Conservation (phyloP, 805 yeast species). For the Ogataea nitratoaversa region DNA sequence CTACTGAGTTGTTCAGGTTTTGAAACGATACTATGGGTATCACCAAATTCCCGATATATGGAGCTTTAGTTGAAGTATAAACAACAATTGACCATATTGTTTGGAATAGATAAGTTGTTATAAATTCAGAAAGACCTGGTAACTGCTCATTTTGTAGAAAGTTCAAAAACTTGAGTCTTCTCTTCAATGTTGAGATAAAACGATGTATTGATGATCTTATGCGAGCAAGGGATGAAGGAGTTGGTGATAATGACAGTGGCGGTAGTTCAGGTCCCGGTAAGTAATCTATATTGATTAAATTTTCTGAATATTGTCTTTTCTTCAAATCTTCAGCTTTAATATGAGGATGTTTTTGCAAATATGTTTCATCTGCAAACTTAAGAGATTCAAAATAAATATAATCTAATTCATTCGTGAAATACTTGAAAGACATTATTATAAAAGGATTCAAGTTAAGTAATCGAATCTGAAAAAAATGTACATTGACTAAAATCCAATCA, state of each 20-base stretch:
- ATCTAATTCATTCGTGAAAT: constrained; percentile 37
- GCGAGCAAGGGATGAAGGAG: neutral
- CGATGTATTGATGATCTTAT: neutral
- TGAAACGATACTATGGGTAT: constrained; percentile 41
- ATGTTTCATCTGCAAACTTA: constrained; percentile 34
- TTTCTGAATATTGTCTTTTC: constrained; percentile 12
- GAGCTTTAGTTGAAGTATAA: constrained; percentile 34
- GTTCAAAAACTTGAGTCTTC: neutral
- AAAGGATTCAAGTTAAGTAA: constrained; percentile 40
- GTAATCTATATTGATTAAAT: neutral
- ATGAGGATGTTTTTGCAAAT: constrained; percentile 38
- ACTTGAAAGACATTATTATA: constrained; percentile 33
- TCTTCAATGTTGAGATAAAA: neutral
- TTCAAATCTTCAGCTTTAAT: constrained; percentile 1
- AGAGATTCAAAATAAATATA: constrained; percentile 36
- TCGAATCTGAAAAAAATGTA: constrained; percentile 31
- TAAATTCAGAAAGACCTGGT: constrained; percentile 13
- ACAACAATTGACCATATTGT: constrained; percentile 29
- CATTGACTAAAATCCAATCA: constrained; percentile 15
- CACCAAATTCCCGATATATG: constrained; percentile 39
- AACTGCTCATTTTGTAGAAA: neutral
- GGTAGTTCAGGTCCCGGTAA: neutral
- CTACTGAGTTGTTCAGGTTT: constrained; percentile 40
- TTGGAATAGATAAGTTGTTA: constrained; percentile 25
- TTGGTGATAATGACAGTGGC: constrained; percentile 2